Evolutionary conservation across 371 early-diverging fungal species (phyloP), one percentile per base, ranked within the genome.

Genomic region (Mortierella sp.): DNA sequence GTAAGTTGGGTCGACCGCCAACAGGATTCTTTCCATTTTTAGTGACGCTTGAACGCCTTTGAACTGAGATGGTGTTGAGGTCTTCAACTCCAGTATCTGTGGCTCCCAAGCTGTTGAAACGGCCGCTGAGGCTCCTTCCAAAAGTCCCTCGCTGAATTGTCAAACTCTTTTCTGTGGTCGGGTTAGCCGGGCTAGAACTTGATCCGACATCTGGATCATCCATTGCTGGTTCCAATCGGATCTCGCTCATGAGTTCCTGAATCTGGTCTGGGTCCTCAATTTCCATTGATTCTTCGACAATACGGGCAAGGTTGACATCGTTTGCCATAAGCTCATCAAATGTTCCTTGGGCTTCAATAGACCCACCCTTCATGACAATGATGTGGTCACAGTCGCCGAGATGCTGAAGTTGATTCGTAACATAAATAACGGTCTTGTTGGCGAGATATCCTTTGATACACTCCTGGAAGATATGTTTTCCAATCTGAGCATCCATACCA

Each of bases 341-440:
- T 0, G 91, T 89, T 5, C 96, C 96, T 36, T 90, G 86, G 64
- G 89, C 92, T 45, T 88, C 85, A 38, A 93, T 76, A 15, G 79
- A 83, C 9, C 96, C 96, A 40, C 86, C 84, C 76, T 92, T 91
- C 80, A 94, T 80, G 28, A 91, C 90, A 24, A 94, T 76, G 40
- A 94, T 86, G 16, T 77, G 75, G 65, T 94, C 92, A 63, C 91
- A 91, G 22, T 89, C 85, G 4, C 86, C 83, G 40, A 93, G 77
- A 73, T 89, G 91, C 74, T 89, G 84, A 10, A 87, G 67, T 69
- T 92, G 91, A 76, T 92, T 88, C 32, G 93, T 93, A 16, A 92
- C 89, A 69, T 91, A 84, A 8, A 93, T 74, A n/a, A 92, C 83
- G 6, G 89, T 87, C 78, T 89, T 92, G 47, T 84, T 73, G 72